Percentiles rank a stretch among this genome's conserved stretches.
These are phyloP conservation scores for Fagus crenata DNA, from an alignment of 306 rosid genomes.

Conservation along the genomic window DNA sequence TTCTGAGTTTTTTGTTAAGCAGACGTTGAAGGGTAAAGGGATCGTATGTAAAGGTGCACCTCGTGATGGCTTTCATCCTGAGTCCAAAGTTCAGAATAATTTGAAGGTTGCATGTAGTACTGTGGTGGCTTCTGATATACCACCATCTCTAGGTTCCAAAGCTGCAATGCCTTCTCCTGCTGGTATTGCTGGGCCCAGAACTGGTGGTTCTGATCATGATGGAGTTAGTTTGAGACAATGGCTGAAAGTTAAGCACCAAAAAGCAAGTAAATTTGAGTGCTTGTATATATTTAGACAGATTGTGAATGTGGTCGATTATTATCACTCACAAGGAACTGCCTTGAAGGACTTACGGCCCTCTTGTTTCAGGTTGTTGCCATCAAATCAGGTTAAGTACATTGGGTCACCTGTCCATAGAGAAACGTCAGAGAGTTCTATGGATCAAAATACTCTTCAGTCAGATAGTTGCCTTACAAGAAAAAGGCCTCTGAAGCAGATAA, in stretches of 20 bases:
- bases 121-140: conserved; percentile 38
- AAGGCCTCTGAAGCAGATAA: conserved; percentile 54
- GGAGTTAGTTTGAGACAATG: conserved; percentile 80
- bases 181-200: conserved; percentile 29
- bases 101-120: conserved; percentile 39
- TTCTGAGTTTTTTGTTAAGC: conserved; percentile 76
- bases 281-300: conserved; percentile 67
- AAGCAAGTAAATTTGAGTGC: conserved; percentile 56
- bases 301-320: conserved; percentile 66
- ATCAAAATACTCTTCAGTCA: conserved; percentile 42
- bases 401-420: conserved; percentile 52
- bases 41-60: conserved; percentile 53
- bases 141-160: conserved; percentile 36
- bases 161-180: conserved; percentile 39
- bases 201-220: conserved; percentile 43
- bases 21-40: conserved; percentile 82
- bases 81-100: conserved; percentile 43
- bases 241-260: conserved; percentile 53
- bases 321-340: conserved; percentile 66
- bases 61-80: conserved; percentile 36
- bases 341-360: conserved; percentile 68
- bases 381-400: conserved; percentile 60
- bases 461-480: conserved; percentile 45
- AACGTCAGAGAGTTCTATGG: conserved; percentile 34
- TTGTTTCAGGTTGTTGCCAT: conserved; percentile 56